Evolutionary conservation across 2,329 filamentous ascomycete genomes (phyloP), one percentile per base, ranked within the genome.

Genomic region (Emydomyces testavorans): DNA sequence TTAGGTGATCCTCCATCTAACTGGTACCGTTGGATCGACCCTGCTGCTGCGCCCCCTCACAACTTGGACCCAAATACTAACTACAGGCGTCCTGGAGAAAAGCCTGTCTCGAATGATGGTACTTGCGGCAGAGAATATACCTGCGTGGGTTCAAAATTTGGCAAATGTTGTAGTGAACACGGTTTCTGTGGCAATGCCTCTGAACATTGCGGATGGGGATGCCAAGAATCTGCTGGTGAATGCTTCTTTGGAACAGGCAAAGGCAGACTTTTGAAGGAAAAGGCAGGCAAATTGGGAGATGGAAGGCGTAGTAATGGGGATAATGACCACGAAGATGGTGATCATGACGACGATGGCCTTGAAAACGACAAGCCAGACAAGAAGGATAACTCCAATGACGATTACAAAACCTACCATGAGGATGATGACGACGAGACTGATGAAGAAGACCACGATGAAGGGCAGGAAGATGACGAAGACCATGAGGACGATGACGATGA

Each of bases 1-100:
- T 57, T 71, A 5, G 58, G 57, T 10, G 67, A 70, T 32, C 58
- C 62, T 2, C 56, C 59, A 4, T 57, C 64, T 7, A 57, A 62
- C 40, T 70, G 67, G 66, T 70, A 69, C 50, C 67, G 67, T 10
- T 41, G 42, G 49, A 39, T 42, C n/a, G 46, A 43, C 15, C 6
- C 18, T n/a, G 13, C 23, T 15, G 20, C 35, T 24, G 6, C 10
- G 7, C 32, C 31, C 34, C 47, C 39, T 8, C 24, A 35, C 7
- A 3, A 24, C 23, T 24, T 18, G 2, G 32, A 42, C 6, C 39
- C 38, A 29, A 16, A 43, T 18, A 29, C 11, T 16, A 23, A 32
- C 20, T 37, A 39, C 26, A 37, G 40, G n/a, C 35, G 35, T 5
- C 44, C 51, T 31, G 48, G 28, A 21, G 36, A 45, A 40, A 48